A percentile compares a stretch with the other conserved stretches of the same genome.
These are phyloP conservation scores for Buxus sempervirens DNA, from an alignment of 164 flowering plant species.

Conservation along the genomic window DNA sequence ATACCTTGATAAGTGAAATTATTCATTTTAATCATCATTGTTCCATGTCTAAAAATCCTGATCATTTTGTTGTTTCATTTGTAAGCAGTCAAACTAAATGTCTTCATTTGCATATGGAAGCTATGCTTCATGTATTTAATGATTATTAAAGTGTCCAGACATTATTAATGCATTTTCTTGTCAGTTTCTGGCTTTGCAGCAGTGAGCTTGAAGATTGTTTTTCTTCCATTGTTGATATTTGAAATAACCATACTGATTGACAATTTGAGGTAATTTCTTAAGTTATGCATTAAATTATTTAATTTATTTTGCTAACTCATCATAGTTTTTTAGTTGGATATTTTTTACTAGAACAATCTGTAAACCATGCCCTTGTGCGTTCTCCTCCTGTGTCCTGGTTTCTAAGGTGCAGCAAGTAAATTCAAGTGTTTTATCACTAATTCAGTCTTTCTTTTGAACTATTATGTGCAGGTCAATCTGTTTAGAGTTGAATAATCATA, in stretches of 20 bases:
- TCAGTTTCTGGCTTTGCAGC: constrained; percentile 40
- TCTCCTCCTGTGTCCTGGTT: too few relatives aligned
- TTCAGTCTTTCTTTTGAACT: too few relatives aligned
- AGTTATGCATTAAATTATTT: background rate
- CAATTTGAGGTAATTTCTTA: constrained; percentile 70
- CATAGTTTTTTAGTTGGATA: background rate
- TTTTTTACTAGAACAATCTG: too few relatives aligned
- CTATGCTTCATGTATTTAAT: background rate
- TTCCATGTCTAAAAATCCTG: background rate
- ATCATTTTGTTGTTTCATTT: background rate
- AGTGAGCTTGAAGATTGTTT: constrained; percentile 82
- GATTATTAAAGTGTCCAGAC: background rate
- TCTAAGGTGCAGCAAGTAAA: too few relatives aligned
- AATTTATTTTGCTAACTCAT: too few relatives aligned
- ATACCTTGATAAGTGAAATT: background rate
- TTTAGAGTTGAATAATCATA: too few relatives aligned
- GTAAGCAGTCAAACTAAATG: background rate
- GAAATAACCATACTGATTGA: constrained; percentile 73
- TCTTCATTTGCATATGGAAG: background rate
- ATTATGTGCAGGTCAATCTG: too few relatives aligned
- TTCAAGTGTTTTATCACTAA: too few relatives aligned
- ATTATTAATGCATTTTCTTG: background rate
- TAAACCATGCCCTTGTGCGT: too few relatives aligned
- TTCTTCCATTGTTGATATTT: constrained; percentile 77
- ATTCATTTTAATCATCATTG: background rate